Percentiles rank a stretch among this genome's conserved stretches.
Conservation (phyloP, 1,284 basidiomycete species). For the Cryptococcus hybrid region DNA sequence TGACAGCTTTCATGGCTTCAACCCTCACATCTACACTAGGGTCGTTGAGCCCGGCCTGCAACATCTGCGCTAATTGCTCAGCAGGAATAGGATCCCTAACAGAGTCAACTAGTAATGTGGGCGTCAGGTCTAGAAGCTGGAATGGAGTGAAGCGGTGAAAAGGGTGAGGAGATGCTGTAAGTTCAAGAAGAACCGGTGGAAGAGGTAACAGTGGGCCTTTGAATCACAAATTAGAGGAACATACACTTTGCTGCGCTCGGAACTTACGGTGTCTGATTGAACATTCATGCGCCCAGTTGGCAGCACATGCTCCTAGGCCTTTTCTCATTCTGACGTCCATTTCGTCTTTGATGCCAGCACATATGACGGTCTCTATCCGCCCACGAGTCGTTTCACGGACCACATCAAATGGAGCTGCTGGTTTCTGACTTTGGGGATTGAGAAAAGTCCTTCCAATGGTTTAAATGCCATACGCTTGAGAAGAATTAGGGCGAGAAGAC, state of each 20-base stretch:
- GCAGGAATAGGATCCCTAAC: conserved; percentile 27
- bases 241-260: too few relatives aligned
- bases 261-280: conserved; percentile 35
- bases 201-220: neutral
- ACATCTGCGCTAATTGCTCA: conserved; percentile 31
- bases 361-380: conserved; percentile 40
- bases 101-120: conserved; percentile 32
- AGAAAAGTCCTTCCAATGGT: conserved; percentile 29
- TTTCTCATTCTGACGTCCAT: conserved; percentile 41
- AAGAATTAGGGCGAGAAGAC: conserved; percentile 37
- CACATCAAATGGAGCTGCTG: conserved; percentile 39
- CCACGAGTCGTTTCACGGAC: conserved; percentile 30
- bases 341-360: conserved; percentile 44
- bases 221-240: neutral
- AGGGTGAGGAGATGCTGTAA: conserved; percentile 31
- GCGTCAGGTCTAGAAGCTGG: conserved; percentile 35
- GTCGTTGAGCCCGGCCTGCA: conserved; percentile 39
- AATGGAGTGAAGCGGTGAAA: conserved; percentile 44
- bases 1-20: conserved; percentile 41
- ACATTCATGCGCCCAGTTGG: conserved; percentile 39
- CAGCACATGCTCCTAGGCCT: conserved; percentile 38
- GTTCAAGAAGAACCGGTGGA: conserved; percentile 29
- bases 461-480: conserved; percentile 38
- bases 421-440: conserved; percentile 20
- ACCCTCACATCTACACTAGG: conserved; percentile 37